phyloP scores from a whole-genome alignment of 2,329 filamentous ascomycete species.

The Aschersonia sp. region DNA sequence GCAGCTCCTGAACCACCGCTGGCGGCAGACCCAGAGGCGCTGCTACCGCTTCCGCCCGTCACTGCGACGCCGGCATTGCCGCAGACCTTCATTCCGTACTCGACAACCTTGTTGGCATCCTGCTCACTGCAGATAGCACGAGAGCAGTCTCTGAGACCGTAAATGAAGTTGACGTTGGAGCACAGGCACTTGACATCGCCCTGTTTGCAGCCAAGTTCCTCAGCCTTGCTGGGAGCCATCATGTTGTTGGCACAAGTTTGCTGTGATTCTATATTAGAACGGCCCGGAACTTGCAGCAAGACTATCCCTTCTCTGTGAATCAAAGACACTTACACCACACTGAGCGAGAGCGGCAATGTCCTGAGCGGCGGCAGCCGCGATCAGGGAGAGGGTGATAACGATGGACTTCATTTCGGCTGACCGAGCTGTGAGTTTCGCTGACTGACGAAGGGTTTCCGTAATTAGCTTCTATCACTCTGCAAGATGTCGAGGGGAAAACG shows the following conservation, averaged over 20 bases:
- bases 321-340: constrained; percentile 35
- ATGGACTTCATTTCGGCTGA: constrained; percentile 36
- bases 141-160: constrained; percentile 37
- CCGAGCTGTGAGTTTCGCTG: not conserved
- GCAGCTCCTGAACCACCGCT: not conserved
- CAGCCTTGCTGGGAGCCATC: constrained; percentile 24
- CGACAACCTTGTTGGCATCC: constrained; percentile 21
- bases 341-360: constrained; percentile 24
- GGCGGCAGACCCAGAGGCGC: not conserved
- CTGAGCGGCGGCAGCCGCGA: constrained; percentile 26
- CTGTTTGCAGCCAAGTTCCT: constrained; percentile 28
- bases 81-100: constrained; percentile 25
- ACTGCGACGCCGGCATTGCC: constrained; percentile 18
- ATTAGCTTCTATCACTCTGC: not conserved
- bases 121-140: constrained; percentile 23
- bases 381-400: constrained; percentile 25
- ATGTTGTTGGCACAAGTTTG: constrained; percentile 35
- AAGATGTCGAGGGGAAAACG: no score
- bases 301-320: no score
- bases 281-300: no score
- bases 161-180: constrained; percentile 29
- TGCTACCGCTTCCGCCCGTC: constrained; percentile 8
- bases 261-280: constrained; percentile 15
- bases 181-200: constrained; percentile 31
- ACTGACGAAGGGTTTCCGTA: not conserved